Conservation (phyloP, 2,329 filamentous ascomycete species). For the Eurotiales sp. region DNA sequence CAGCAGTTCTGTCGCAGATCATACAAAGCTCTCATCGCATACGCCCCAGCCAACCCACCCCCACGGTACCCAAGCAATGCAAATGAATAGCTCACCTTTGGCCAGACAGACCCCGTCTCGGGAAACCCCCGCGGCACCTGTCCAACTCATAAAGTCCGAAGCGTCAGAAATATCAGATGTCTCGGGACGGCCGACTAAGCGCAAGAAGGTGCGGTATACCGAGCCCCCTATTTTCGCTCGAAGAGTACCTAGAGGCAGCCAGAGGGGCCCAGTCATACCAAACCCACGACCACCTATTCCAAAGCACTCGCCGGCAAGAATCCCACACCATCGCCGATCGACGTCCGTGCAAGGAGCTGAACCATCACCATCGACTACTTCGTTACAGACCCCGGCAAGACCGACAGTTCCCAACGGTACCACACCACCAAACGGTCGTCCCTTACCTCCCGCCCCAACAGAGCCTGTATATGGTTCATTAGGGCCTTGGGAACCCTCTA, state of each 20-base stretch:
- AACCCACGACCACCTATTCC: slow-evolving; percentile 31
- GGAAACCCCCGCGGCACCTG: slow-evolving; percentile 17
- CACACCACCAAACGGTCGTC: slow-evolving; percentile 28
- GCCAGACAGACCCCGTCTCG: slow-evolving; percentile 18
- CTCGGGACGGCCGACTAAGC: slow-evolving; percentile 36
- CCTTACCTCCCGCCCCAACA: slow-evolving; percentile 16
- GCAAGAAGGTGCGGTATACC: slow-evolving; percentile 49
- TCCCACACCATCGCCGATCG: slow-evolving; percentile 19
- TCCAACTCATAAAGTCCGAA: slow-evolving; percentile 24
- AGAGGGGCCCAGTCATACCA: slow-evolving; percentile 40
- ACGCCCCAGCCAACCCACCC: slow-evolving; percentile 16
- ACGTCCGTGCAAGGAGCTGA: slow-evolving; percentile 2
- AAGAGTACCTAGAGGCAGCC: slow-evolving; percentile 39
- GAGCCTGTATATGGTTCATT: slow-evolving; percentile 27
- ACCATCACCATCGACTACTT: slow-evolving; percentile 18
- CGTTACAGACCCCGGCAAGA: slow-evolving; percentile 17
- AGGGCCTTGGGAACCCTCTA: slow-evolving; percentile 52
- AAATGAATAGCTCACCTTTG: slow-evolving; percentile 27
- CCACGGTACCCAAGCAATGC: slow-evolving; percentile 7
- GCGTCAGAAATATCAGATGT: slow-evolving; percentile 3
- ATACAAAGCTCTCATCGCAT: slow-evolving; percentile 9
- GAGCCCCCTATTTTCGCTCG: slow-evolving; percentile 53
- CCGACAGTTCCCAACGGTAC: slow-evolving; percentile 21
- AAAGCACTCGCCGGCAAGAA: slow-evolving; percentile 26
- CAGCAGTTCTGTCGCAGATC: slow-evolving; percentile 15